These are phyloP conservation scores for Ustilago trichophora DNA, from an alignment of 1,284 basidiomycete genomes.

Conservation along the genomic window DNA sequence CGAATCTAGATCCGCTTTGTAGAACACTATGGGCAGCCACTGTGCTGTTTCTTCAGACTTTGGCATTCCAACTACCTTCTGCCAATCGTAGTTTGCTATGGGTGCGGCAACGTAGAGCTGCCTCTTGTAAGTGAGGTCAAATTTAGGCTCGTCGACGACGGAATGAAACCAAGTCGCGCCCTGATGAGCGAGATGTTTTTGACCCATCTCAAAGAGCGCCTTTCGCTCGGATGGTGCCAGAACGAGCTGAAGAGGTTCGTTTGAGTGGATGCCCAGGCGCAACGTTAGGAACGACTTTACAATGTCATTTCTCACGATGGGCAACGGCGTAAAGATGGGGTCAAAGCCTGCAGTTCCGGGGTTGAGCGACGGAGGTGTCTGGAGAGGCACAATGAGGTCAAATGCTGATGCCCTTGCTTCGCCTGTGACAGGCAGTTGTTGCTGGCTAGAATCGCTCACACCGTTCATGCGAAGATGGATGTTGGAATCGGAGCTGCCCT, in stretches of 20 bases:
- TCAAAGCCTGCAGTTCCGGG: too few relatives aligned
- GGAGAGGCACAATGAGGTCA: too few relatives aligned
- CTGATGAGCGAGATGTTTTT: neutral
- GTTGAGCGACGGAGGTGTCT: too few relatives aligned
- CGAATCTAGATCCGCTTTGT: neutral
- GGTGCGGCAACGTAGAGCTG: constrained; percentile 15
- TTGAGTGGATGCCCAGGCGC: neutral
- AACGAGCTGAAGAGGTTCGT: neutral
- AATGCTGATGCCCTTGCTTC: too few relatives aligned
- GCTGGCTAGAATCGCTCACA: too few relatives aligned
- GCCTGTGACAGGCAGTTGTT: too few relatives aligned
- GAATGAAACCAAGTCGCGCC: constrained; percentile 1
- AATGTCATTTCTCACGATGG: neutral
- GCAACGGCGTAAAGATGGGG: too few relatives aligned
- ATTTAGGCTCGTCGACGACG: constrained; percentile 16
- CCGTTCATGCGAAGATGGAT: too few relatives aligned
- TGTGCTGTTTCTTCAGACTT: neutral
- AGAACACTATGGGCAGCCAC: constrained; percentile 11
- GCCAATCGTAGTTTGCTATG: neutral
- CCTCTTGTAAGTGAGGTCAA: constrained; percentile 3
- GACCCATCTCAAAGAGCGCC: neutral
- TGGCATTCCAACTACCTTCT: neutral
- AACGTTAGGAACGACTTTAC: neutral
- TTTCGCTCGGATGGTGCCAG: neutral
- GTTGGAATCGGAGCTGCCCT: too few relatives aligned